A percentile compares a stretch with the other conserved stretches of the same genome.
phyloP scores from a whole-genome alignment of 352 stramenopile genomes.

The Pythium oligandrum region DNA sequence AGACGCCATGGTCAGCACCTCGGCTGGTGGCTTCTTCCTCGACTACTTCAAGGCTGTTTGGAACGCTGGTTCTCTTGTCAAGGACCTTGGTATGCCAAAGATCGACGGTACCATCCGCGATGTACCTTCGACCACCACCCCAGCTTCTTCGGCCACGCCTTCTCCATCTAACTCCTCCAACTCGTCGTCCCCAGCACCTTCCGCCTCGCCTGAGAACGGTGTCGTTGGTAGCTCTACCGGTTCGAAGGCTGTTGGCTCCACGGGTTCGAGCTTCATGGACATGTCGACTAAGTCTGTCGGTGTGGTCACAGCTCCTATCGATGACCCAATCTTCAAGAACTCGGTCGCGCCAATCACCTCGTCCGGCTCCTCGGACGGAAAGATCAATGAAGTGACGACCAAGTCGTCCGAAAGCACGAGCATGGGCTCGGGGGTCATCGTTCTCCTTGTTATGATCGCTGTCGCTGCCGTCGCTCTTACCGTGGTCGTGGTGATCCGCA shows the following conservation, averaged over 20 bases:
- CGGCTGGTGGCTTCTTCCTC: constrained; percentile 40
- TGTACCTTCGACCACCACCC: not conserved
- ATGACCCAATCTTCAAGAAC: not conserved
- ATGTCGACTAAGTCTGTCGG: not conserved
- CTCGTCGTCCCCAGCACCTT: not conserved
- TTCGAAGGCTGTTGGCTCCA: not conserved
- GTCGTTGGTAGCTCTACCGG: not conserved
- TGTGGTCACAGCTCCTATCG: not conserved
- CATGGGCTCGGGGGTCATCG: constrained; percentile 26
- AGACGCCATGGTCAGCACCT: constrained; percentile 24
- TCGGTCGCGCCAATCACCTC: not conserved
- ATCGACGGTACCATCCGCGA: not conserved
- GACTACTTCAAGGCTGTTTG: constrained; percentile 41
- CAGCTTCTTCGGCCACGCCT: too few relatives aligned
- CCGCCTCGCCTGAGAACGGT: not conserved
- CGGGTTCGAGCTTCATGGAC: not conserved
- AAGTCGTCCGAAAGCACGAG: constrained; percentile 17
- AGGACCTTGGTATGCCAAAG: constrained; percentile 4
- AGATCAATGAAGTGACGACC: constrained; percentile 15
- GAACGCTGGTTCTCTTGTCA: constrained; percentile 60
- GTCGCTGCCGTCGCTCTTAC: constrained; percentile 34
- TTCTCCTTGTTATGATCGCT: constrained; percentile 33
- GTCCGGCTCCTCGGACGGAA: not conserved
- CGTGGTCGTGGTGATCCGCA: constrained; percentile 31
- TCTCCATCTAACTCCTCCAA: not conserved